Base-by-base conservation (phyloP, 2,329 filamentous ascomycete species). In the Xylariaceae sp. region DNA sequence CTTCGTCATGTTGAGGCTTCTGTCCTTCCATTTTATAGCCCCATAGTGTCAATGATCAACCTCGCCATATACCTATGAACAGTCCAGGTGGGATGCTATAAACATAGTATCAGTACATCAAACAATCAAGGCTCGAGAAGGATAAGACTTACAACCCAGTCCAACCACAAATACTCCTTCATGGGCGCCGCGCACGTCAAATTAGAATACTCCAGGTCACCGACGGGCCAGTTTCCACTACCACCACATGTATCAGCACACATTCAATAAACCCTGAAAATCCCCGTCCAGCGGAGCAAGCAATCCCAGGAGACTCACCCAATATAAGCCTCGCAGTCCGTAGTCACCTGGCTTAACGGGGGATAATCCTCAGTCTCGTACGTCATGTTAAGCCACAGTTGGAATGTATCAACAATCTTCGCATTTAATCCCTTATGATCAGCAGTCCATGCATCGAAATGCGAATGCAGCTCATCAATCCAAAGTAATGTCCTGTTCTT, bases 71-170 rank as follows among this genome's bases (percentile, higher is more conserved):
- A 35, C 22, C 49, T 39, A 22, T 49, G 46, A 14, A 49, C 50
- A 6, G 50, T 52, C 14, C 48, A 52, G 15, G 50, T 49, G 7
- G 50, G 50, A 46, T 52, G 50, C 50, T 52, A 47, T n/a, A 22
- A 32, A 7, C 5, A 4, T 9, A 15, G 10, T 31, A 31, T 36
- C 6, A 39, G 32, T 11, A 12, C 11, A 9, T n/a, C 19, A 14
- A 4, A 2, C 12, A 39, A 36, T 14, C 17, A 15, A 12, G 5
- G 6, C 12, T 18, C 11, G 2, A 1, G 19, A 35, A 11, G 4
- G 4, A 11, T 3, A 19, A 27, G 7, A 44, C 50, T 49, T 44
- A 52, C 47, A 27, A 52, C 46, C 50, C 43, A 52, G 22, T 49
- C 50, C 11, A 52, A 10, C 50, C 47, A 52, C 14, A 52, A 10